A percentile compares a stretch with the other conserved stretches of the same genome.
Evolutionary conservation across 2,329 filamentous ascomycete species (phyloP).

Genomic region (Aspergillus fructus): DNA sequence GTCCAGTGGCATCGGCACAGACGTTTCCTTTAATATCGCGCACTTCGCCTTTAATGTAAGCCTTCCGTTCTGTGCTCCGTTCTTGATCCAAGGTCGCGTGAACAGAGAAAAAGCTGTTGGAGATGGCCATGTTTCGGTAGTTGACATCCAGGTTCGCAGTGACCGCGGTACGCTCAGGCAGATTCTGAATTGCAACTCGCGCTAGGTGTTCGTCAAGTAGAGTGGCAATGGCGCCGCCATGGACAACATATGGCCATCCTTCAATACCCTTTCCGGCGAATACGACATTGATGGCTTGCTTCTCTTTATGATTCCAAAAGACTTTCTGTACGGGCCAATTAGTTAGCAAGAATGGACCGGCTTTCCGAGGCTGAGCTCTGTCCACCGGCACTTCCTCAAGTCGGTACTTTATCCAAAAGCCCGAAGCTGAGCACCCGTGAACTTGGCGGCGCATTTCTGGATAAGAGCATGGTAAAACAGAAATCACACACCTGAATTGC

Average conservation of each 20-base stretch:
- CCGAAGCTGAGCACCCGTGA: not conserved
- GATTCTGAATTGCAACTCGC: conserved; percentile 56
- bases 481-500: conserved; percentile 38
- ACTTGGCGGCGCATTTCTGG: not conserved
- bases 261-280: conserved; percentile 64
- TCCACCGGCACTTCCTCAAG: not conserved
- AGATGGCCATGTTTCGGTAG: conserved; percentile 62
- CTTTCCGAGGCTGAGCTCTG: not conserved
- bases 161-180: conserved; percentile 53
- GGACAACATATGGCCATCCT: conserved; percentile 71
- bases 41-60: conserved; percentile 35
- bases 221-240: conserved; percentile 70
- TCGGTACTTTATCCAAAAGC: not conserved
- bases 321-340: conserved; percentile 52
- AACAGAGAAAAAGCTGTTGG: conserved; percentile 65
- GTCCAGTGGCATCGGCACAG: conserved; percentile 58
- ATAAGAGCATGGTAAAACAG: conserved; percentile 5
- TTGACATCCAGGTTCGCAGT: conserved; percentile 59
- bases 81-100: conserved; percentile 44
- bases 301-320: conserved; percentile 61
- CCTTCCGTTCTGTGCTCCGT: conserved; percentile 40
- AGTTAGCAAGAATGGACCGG: conserved; percentile 13
- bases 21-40: conserved; percentile 50
- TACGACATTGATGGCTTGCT: conserved; percentile 62
- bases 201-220: conserved; percentile 68